Base-by-base conservation (phyloP, 2,329 filamentous ascomycete genomes). In the Fusarium chuoi region DNA sequence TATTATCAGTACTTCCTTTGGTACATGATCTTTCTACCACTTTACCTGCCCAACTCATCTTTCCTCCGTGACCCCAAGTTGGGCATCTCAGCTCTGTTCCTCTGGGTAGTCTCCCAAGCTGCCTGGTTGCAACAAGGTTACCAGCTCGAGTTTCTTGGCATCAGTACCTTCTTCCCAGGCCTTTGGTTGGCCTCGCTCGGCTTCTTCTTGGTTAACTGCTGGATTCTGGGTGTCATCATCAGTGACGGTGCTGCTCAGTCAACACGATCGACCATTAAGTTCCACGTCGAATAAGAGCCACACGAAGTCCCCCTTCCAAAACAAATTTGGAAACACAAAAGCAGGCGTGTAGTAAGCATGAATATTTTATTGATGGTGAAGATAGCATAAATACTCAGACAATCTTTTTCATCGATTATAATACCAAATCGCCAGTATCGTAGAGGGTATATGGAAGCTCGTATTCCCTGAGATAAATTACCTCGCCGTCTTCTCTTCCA, bases 1-100 rank as follows among this genome's bases (percentile, higher is more conserved):
- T 22, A 10, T 5, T 3, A 20, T 36, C 17, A 98, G 94, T 99
- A 99, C 82, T 99, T 99, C 82, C 89, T 99, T 56, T 99, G 96
- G 96, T 98, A 99, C 83, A 91, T 98, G 83, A 90, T 98, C 74
- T 94, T 99, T 77, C 86, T 98, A 6, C 96, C 96, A 0, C 91
- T 98, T 56, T 97, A 98, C 81, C 91, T 99, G 0, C 95, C 96
- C 0, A 84, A 84, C 42, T 98, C 95, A 0, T 92, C 92, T 0
- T 87, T 98, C 20, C 83, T 97, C 2, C 83, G 81, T 9, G 86
- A 84, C 6, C 89, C 89, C 1, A 78, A 79, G 11, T 83, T 92
- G 7, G 96, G 96, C 4, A 67, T 93, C 3, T 77, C 85, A 0
- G 93, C 93, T 2, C 85, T 94, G 11, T 77, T 84, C 3, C 83